Conservation (phyloP, 2,329 filamentous ascomycete genomes). For the Colletotrichum cuscutae region DNA sequence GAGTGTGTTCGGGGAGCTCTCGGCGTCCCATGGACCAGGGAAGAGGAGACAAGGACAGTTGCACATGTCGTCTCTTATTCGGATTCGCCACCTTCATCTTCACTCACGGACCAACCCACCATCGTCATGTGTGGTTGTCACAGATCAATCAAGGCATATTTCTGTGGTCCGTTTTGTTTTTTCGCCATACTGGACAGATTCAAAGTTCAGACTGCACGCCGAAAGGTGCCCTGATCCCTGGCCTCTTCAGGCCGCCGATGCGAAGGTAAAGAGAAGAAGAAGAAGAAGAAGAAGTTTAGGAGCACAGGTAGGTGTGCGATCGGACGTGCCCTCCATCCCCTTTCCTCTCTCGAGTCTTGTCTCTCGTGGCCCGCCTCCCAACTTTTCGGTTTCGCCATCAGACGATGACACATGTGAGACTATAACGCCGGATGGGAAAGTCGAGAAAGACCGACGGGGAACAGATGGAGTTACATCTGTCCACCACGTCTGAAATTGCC, state of each 20-base stretch:
- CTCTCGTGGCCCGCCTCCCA: background rate
- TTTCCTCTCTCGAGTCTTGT: background rate
- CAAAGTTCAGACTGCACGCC: constrained; percentile 29
- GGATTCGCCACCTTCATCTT: constrained; percentile 7
- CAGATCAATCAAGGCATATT: constrained; percentile 1
- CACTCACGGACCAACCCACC: constrained; percentile 20
- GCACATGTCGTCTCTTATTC: constrained; percentile 29
- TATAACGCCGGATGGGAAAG: constrained; percentile 6
- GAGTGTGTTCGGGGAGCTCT: background rate
- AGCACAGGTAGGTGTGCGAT: constrained; percentile 5
- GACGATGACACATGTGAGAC: constrained; percentile 21
- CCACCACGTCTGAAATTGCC: constrained; percentile 14
- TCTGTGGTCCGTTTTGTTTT: background rate
- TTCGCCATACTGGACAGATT: constrained; percentile 18
- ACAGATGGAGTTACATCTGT: constrained; percentile 3
- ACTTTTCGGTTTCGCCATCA: constrained; percentile 22
- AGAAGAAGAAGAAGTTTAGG: background rate
- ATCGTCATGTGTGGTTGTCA: constrained; percentile 1
- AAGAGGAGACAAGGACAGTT: background rate
- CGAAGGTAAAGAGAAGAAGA: constrained; percentile 8
- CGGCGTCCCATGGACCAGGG: background rate
- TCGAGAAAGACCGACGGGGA: background rate
- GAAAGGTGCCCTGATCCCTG: constrained; percentile 18
- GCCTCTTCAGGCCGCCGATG: constrained; percentile 22
- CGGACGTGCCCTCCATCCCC: constrained; percentile 7